These are phyloP conservation scores for Dactylonectria macrodidyma DNA, from an alignment of 2,329 filamentous ascomycete genomes.

Conservation along the genomic window DNA sequence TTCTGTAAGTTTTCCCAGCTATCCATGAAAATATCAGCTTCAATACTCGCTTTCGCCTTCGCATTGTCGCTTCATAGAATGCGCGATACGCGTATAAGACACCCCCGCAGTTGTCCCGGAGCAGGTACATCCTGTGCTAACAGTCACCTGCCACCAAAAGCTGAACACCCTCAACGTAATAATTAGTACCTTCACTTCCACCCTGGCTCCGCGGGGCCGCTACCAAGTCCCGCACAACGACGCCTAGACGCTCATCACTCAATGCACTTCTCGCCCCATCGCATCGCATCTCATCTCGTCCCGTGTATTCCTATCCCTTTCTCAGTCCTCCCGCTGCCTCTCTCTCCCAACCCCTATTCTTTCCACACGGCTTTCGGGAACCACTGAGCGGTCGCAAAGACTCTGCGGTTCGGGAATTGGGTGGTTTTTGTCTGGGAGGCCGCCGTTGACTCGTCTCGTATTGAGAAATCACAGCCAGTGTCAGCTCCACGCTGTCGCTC, in stretches of 20 bases:
- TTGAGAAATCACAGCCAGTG: conserved; percentile 41
- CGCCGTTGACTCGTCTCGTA: conserved; percentile 36
- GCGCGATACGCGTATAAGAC: conserved; percentile 13
- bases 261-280: conserved; percentile 32
- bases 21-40: neutral
- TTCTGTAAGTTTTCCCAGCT: neutral
- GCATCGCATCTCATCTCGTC: conserved; percentile 26
- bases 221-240: conserved; percentile 43
- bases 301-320: conserved; percentile 10
- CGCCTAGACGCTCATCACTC: conserved; percentile 26
- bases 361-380: neutral
- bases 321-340: neutral
- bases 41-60: neutral
- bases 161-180: conserved; percentile 18
- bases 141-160: conserved; percentile 20
- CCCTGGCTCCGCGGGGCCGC: conserved; percentile 36
- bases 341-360: neutral
- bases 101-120: conserved; percentile 15
- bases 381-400: conserved; percentile 2
- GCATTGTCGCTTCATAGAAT: neutral
- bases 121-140: conserved; percentile 41
- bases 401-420: conserved; percentile 7
- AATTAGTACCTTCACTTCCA: conserved; percentile 17
- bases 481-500: conserved; percentile 32
- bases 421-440: conserved; percentile 22